Evolutionary conservation across 148 eudicot genomes (phyloP), one percentile per base, ranked within the genome.

Genomic region (Rhododendron griersonianum): DNA sequence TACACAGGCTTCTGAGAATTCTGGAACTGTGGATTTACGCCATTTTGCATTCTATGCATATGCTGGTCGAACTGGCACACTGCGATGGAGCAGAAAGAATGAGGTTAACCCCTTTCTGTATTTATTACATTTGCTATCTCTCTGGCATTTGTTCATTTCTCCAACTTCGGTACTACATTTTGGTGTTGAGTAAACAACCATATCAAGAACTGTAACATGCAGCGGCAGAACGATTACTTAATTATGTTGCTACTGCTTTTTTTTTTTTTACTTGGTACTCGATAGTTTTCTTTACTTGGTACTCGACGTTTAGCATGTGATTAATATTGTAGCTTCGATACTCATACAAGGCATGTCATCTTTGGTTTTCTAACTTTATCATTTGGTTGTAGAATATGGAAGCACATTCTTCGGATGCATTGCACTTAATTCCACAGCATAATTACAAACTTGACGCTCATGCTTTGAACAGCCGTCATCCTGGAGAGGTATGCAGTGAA

Each of bases 401-500:
- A 89, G 93, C 91, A 39, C 95, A 87, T 9, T 61, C 94, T 63
- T 92, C 94, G 63, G 98, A 95, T 87, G 96, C 94, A 30, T 89
- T 98, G n/a, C 93, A 91, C 87, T 76, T 95, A 87, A 95, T 97
- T 87, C 96, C 99, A 23, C 99, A 97, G 86, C 99, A 97, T 89
- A 95, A 95, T 84, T 97, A 97, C 98, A 97, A 95, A 93, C 99
- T 97, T 87, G 99, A 97, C 90, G 99, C 88, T 87, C 98, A 95
- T 89, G 91, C 99, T 74, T 83, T 97, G 82, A 94, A 97, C 89
- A 91, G 93, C 86, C 99, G 99, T 87, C 99, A 87, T 89, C 99
- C 99, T 84, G 99, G 99, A 88, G 98, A 97, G 96, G 99, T 97
- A 89, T 55, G 91, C 37, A 82, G 45, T 65, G 78, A 47, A 57